These are phyloP conservation scores for Ehretia macrophylla DNA, from an alignment of 257 asterid species.

Conservation along the genomic window DNA sequence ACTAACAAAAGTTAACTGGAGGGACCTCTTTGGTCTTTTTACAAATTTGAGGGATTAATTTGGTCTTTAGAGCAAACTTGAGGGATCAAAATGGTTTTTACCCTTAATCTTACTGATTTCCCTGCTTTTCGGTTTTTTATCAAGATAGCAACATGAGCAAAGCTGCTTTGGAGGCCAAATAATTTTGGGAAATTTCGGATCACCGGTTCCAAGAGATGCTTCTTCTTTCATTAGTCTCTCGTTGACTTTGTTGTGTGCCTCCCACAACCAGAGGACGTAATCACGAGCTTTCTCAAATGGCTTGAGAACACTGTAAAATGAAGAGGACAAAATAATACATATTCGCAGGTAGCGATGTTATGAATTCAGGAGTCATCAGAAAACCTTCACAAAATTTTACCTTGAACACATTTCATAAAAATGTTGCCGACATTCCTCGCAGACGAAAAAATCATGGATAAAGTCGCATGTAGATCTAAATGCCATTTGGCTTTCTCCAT, in stretches of 20 bases:
- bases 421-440: slow-evolving; percentile 94
- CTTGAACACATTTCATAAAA: slow-evolving; percentile 81
- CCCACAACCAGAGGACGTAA: slow-evolving; percentile 83
- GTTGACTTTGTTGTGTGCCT: slow-evolving; percentile 82
- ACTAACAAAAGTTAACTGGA: no score
- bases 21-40: no score
- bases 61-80: no score
- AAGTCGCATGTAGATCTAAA: slow-evolving; percentile 72
- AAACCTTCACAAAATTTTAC: slow-evolving; percentile 25
- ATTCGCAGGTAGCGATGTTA: slow-evolving; percentile 4
- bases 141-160: slow-evolving; percentile 69
- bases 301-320: slow-evolving; percentile 50
- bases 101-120: no score
- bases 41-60: no score
- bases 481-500: slow-evolving; percentile 76
- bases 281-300: slow-evolving; percentile 74
- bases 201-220: slow-evolving; percentile 52
- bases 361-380: slow-evolving; percentile 1
- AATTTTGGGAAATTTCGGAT: slow-evolving; percentile 75
- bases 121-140: slow-evolving; percentile 8
- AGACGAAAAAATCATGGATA: slow-evolving; percentile 68
- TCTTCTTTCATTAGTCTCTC: slow-evolving; percentile 75
- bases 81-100: no score
- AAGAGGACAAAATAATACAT: no score
- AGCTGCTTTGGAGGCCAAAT: slow-evolving; percentile 79